A percentile compares a stretch with the other conserved stretches of the same genome.
Evolutionary conservation across 768 basidiomycete species (phyloP).

Genomic region (Phylloporus sp.): DNA sequence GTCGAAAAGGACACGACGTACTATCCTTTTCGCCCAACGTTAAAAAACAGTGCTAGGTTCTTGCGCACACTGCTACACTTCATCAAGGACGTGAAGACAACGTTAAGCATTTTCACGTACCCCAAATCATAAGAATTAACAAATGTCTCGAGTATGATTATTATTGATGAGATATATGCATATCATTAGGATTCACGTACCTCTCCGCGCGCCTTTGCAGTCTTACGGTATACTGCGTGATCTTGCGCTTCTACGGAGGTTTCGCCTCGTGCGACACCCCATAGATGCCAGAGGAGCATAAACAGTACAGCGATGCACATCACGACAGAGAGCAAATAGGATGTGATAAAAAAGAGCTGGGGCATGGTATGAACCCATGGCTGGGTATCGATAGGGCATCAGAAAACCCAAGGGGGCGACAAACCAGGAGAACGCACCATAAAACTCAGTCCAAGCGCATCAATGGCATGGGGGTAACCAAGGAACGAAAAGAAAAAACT

Average conservation of each 20-base stretch:
- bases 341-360: slow-evolving; percentile 62
- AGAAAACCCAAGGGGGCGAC: neutral
- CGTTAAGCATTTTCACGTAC: slow-evolving; percentile 33
- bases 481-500: slow-evolving; percentile 57
- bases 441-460: slow-evolving; percentile 54
- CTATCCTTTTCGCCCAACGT: slow-evolving; percentile 78
- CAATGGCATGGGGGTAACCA: slow-evolving; percentile 60
- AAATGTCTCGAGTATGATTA: slow-evolving; percentile 50
- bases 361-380: slow-evolving; percentile 66
- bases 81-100: neutral
- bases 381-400: slow-evolving; percentile 13
- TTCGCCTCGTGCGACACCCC: slow-evolving; percentile 68
- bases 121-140: slow-evolving; percentile 92
- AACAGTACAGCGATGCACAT: slow-evolving; percentile 70
- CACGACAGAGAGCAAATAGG: slow-evolving; percentile 72
- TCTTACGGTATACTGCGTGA: slow-evolving; percentile 67
- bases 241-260: slow-evolving; percentile 92
- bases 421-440: slow-evolving; percentile 31
- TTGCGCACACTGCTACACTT: slow-evolving; percentile 35
- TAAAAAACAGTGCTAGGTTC: slow-evolving; percentile 86
- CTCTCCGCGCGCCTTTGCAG: slow-evolving; percentile 67
- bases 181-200: slow-evolving; percentile 37
- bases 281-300: slow-evolving; percentile 73
- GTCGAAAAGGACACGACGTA: slow-evolving; percentile 40
- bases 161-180: neutral